Evolutionary conservation across 148 eudicot species (phyloP), one percentile per base, ranked within the genome.

Genomic region (Heliosperma pusillum): DNA sequence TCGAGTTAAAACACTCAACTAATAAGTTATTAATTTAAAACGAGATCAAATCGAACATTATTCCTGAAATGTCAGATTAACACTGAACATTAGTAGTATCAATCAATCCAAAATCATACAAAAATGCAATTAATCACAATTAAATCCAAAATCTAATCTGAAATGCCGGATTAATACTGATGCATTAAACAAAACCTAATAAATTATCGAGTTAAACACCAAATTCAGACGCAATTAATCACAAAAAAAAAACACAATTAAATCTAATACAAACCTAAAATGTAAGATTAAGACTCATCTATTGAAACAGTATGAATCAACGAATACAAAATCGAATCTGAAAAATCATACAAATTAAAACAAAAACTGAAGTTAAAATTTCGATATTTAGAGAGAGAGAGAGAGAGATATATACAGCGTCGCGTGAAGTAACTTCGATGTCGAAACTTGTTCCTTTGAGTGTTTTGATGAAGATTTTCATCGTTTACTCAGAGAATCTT

Each of bases 371-470:
- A 26, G 25, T 19, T 58, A 58, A 58, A 58, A 58, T 12, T 50
- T 50, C 55, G 17, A 50, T 10, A n/a, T 20, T 3, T 58, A 58
- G 25, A 62, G 3, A 5, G 33, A 25, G 16, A 62, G 3, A 26
- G n/a, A 62, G 36, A 62, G 2, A 22, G 21, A 59, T 1, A 62
- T 20, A 62, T 62, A 62, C 66, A 25, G 66, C 27, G 66, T 25
- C 16, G 36, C 15, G 17, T 2, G 33, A 36, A 62, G 66, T 24
- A 25, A 62, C 66, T 62, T 62, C 30, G 36, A 62, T 26, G 33
- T 62, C 66, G 66, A 62, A 62, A 15, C 33, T 62, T 26, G 66
- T 62, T 7, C 66, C 66, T 36, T 62, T 62, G 33, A 62, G 66
- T 13, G 66, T 62, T 13, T 62, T 25, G 29, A 62, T 27, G 36